Base-by-base conservation (phyloP, 1,284 basidiomycete species). In the Ustilago cynodontis region DNA sequence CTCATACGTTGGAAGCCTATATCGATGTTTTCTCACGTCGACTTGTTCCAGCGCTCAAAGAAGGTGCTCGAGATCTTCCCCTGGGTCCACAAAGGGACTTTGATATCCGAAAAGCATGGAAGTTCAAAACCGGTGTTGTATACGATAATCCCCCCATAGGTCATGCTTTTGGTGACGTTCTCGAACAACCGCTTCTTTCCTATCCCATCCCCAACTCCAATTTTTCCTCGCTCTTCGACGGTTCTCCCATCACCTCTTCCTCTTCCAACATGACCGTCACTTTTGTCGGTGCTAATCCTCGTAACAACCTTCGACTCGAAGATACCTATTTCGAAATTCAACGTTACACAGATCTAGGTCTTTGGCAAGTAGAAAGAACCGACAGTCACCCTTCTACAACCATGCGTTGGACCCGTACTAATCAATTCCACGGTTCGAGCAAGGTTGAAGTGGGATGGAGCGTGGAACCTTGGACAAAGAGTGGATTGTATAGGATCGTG, bases 341-440 rank as follows among this genome's bases (percentile, higher is more conserved):
- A 74, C 88, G 88, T 53, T 86, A 88, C 26, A 72, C 69, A 29
- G 89, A 88, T 11, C 47, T 58, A 13, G 65, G 61, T 9, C 45
- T n/a, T 0, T 93, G 92, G 92, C 86, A 71, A 60, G 82, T 88
- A 0, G 89, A 91, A 54, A 88, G 90, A 50, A 91, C 92, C 2
- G 93, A 94, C 85, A 93, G 92, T 14, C 93, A 93, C 84, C 92
- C 92, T 31, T 93, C 92, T 9, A 93, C 93, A 1, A 89, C 88
- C 22, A 93, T 90, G 83, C 87, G 89, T 63, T 94, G 93, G 93
- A 82, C 75, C n/a, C 39, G 63, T 18, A 81, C 79, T 0, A 81
- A 68, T 56, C 66, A 63, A 41, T 26, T 71, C 8, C 64, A 65
- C 22, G 81, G 81, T 14, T 72, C 57, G 13, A 70, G 64, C 35